Evolutionary conservation across 306 rosid species (phyloP).

Genomic region (Astragalus membranaceus): DNA sequence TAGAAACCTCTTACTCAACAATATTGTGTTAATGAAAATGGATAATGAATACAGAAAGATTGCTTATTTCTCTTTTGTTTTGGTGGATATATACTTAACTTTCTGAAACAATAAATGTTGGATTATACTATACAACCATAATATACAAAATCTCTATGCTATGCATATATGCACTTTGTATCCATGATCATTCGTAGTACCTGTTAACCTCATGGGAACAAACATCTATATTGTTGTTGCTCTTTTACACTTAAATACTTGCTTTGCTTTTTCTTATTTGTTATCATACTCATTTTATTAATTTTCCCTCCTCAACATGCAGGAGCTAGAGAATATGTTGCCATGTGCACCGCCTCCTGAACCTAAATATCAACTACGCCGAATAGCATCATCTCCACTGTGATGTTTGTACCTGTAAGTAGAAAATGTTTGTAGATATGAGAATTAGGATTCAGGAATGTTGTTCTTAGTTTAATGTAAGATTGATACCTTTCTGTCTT

Average conservation of each 20-base stretch:
- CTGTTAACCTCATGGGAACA: background rate
- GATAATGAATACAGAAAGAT: background rate
- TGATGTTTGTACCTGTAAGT: conserved; percentile 36
- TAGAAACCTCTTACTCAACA: background rate
- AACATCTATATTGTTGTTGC: background rate
- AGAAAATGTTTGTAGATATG: conserved; percentile 30
- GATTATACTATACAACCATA: background rate
- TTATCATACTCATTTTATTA: background rate
- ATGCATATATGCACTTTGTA: too few relatives aligned
- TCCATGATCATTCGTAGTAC: too few relatives aligned
- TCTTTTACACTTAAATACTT: background rate
- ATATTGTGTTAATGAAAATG: background rate
- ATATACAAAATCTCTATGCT: too few relatives aligned
- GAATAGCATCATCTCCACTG: conserved; percentile 71
- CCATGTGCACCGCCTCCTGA: conserved; percentile 60
- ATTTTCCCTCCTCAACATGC: conserved; percentile 21
- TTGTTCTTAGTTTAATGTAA: conserved; percentile 5
- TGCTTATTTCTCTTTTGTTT: background rate
- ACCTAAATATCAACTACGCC: conserved; percentile 91
- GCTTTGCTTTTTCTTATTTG: background rate
- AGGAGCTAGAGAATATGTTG: conserved; percentile 81
- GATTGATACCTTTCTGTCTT: conserved; percentile 8
- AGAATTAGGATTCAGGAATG: conserved; percentile 14
- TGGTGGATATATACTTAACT: background rate
- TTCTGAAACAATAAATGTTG: background rate